Conservation (phyloP, 805 yeast genomes). For the Wickerhamomyces bisporus region DNA sequence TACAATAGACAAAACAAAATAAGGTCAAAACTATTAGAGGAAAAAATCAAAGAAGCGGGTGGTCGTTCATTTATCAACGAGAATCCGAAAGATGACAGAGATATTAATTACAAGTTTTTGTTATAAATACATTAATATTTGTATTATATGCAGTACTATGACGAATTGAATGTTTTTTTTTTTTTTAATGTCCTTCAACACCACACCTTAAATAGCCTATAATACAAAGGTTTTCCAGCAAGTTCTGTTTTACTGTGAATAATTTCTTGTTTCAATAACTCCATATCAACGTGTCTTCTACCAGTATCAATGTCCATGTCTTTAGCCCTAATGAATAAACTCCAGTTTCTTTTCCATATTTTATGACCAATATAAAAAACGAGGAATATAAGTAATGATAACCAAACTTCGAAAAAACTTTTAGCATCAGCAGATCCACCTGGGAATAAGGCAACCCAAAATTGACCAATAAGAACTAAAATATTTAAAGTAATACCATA, state of each 20-base stretch:
- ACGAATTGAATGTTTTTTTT: too few relatives aligned
- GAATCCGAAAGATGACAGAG: conserved; percentile 22
- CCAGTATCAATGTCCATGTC: conserved; percentile 62
- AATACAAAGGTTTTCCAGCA: conserved; percentile 39
- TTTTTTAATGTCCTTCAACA: conserved; percentile 34
- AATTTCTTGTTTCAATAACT: conserved; percentile 42
- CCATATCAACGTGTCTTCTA: conserved; percentile 51
- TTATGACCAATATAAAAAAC: conserved; percentile 52
- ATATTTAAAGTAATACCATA: conserved; percentile 55
- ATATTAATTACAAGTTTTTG: conserved; percentile 12
- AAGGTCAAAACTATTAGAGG: conserved; percentile 9
- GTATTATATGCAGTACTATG: not conserved
- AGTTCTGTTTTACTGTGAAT: conserved; percentile 44
- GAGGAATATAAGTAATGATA: conserved; percentile 56
- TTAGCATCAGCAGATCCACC: conserved; percentile 37
- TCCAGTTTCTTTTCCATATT: conserved; percentile 39
- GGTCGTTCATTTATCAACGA: conserved; percentile 7
- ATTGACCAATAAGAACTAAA: conserved; percentile 66
- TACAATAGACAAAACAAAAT: conserved; percentile 13
- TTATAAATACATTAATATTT: not conserved
- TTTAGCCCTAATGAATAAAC: conserved; percentile 33
- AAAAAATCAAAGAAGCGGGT: conserved; percentile 8
- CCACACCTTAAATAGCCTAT: conserved; percentile 39
- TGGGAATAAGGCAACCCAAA: conserved; percentile 60
- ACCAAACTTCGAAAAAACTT: conserved; percentile 56